phyloP scores from a whole-genome alignment of 2,329 filamentous ascomycete genomes.

The Leptographium lundbergii region DNA sequence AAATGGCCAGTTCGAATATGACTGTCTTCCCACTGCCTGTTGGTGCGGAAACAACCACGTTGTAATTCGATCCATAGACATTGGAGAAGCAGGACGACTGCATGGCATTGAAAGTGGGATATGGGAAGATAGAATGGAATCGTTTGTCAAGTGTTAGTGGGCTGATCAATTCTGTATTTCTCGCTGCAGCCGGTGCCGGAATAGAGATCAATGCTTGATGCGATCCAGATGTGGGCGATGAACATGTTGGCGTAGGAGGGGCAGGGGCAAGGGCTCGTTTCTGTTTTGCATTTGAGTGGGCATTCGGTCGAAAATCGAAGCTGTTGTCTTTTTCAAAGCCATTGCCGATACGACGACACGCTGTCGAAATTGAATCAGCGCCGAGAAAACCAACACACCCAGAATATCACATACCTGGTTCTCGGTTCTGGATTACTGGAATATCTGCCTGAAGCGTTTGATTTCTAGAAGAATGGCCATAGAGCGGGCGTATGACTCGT shows the following conservation, averaged over 20 bases:
- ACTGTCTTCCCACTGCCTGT: constrained; percentile 81
- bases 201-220: background rate
- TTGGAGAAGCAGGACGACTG: constrained; percentile 66
- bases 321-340: background rate
- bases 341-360: background rate
- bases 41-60: constrained; percentile 68
- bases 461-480: background rate
- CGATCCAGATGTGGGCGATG: background rate
- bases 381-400: background rate
- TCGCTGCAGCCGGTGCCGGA: background rate
- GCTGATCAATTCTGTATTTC: constrained; percentile 19
- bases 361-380: background rate
- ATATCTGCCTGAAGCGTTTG: background rate
- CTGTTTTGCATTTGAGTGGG: background rate
- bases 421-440: background rate
- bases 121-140: constrained; percentile 58
- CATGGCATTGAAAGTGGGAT: constrained; percentile 65
- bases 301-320: background rate
- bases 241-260: background rate
- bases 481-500: background rate
- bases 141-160: constrained; percentile 47
- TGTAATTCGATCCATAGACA: constrained; percentile 57
- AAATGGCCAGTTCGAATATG: constrained; percentile 71
- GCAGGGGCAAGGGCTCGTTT: background rate
- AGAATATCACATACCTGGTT: background rate